Evolutionary conservation across 2,329 filamentous ascomycete genomes (phyloP), one percentile per base, ranked within the genome.

Genomic region (Pseudogymnoascus sp.): DNA sequence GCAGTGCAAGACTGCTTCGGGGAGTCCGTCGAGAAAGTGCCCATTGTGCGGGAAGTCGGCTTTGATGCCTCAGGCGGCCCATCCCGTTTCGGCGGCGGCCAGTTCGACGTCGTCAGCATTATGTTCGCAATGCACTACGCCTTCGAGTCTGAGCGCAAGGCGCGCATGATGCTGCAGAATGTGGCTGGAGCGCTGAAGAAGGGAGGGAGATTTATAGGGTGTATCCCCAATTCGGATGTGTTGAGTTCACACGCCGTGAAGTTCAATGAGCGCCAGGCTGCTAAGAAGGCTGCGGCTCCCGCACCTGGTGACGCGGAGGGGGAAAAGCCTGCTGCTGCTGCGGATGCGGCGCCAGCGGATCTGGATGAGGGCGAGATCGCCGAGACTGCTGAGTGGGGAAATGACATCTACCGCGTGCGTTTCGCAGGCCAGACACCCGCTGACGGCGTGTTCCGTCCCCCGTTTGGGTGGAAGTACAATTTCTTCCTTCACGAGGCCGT

Each of bases 51-150:
- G 57, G 84, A 96, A 61, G 91, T 99, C 30, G 94, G 94, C 20
- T 96, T 96, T 67, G 90, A 96, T 69, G 79, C 82, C 0, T 87
- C 86, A 63, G 83, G 80, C 12, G 86, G 77, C 68, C 89, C 78
- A 76, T 89, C 85, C 74, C 86, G 84, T 38, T 86, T 82, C 75
- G 82, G 83, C 64, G 84, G 84, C 60, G 88, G 88, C 61, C 92
- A 93, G 3, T 99, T 97, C 68, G 94, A 99, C 72, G 89, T 97
- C 41, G 93, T 99, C 65, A 91, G 88, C 71, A 96, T 96, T 84
- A 99, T 99, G 94, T 99, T 99, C 74, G 95, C 91, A 70, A 94
- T 99, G 86, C 94, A 99, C 76, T 99, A 99, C 73, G 92, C 94
- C 5, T 99, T 97, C 68, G 94, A 97, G 77, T 90, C 81, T 59